Evolutionary conservation across 2,329 filamentous ascomycete species (phyloP).

Genomic region (Cladosporium halotolerans): DNA sequence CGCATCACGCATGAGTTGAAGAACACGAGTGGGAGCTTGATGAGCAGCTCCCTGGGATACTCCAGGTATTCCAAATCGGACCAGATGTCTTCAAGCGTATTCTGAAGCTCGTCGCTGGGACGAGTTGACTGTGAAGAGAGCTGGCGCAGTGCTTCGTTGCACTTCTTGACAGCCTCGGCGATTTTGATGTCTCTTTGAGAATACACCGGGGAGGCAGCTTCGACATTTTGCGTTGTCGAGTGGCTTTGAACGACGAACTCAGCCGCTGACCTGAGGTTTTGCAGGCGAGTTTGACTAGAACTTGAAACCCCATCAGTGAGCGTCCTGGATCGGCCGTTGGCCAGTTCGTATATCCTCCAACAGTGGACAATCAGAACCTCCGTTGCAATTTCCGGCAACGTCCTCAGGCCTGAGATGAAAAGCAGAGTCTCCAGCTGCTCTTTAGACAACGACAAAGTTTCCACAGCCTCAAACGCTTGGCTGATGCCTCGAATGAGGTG

Average conservation of each 20-base stretch:
- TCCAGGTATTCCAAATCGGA: constrained; percentile 44
- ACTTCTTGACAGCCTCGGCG: constrained; percentile 19
- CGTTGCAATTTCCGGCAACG: constrained; percentile 38
- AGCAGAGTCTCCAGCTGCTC: constrained; percentile 31
- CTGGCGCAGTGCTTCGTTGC: constrained; percentile 11
- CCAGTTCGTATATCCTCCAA: constrained; percentile 20
- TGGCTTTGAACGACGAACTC: not conserved
- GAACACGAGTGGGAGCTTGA: constrained; percentile 32
- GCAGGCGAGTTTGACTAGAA: not conserved
- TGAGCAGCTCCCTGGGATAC: constrained; percentile 36
- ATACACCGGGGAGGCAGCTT: not conserved
- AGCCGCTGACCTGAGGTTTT: not conserved
- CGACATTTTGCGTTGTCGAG: not conserved
- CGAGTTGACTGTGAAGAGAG: not conserved
- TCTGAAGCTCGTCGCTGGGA: not conserved
- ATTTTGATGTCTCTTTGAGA: constrained; percentile 25
- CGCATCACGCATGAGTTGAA: constrained; percentile 28
- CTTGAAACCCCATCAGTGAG: not conserved
- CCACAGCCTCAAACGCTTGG: constrained; percentile 24
- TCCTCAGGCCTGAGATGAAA: constrained; percentile 32
- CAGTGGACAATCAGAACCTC: constrained; percentile 32
- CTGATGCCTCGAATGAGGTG: constrained; percentile 40
- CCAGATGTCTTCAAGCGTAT: constrained; percentile 35
- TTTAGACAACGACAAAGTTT: constrained; percentile 16
- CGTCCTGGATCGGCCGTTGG: not conserved